A percentile compares a stretch with the other conserved stretches of the same genome.
Evolutionary conservation across 305 asterid species (phyloP).

Genomic region (Euphrasia arctica): DNA sequence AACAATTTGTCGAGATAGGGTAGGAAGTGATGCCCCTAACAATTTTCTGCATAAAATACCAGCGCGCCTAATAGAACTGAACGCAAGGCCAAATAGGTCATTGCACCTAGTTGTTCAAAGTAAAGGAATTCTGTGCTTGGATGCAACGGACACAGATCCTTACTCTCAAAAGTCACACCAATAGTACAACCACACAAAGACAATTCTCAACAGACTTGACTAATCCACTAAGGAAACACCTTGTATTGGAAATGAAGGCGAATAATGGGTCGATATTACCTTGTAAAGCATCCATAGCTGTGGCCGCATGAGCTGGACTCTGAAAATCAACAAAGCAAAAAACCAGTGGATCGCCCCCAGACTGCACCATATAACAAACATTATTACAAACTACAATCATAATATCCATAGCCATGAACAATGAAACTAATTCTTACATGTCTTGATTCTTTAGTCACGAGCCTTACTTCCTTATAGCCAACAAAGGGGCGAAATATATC

Average conservation of each 20-base stretch:
- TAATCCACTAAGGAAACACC: background rate
- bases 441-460: constrained; percentile 57
- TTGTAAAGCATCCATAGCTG: constrained; percentile 66
- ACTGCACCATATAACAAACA: constrained; percentile 33
- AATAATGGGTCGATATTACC: constrained; percentile 35
- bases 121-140: too few relatives aligned
- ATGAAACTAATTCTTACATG: constrained; percentile 37
- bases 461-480: constrained; percentile 68
- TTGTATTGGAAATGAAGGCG: constrained; percentile 2
- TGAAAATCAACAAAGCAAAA: constrained; percentile 66
- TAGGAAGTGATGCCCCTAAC: too few relatives aligned
- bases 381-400: constrained; percentile 9
- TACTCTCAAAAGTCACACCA: too few relatives aligned
- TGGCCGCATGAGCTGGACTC: constrained; percentile 74
- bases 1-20: too few relatives aligned
- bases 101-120: too few relatives aligned
- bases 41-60: too few relatives aligned
- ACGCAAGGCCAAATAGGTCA: too few relatives aligned
- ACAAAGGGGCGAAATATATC: constrained; percentile 73
- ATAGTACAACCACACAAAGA: too few relatives aligned
- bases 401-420: constrained; percentile 1
- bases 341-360: constrained; percentile 54
- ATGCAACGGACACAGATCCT: too few relatives aligned
- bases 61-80: too few relatives aligned
- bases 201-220: background rate